Base-by-base conservation (phyloP, 2,329 filamentous ascomycete genomes). In the Diaporthe citri region DNA sequence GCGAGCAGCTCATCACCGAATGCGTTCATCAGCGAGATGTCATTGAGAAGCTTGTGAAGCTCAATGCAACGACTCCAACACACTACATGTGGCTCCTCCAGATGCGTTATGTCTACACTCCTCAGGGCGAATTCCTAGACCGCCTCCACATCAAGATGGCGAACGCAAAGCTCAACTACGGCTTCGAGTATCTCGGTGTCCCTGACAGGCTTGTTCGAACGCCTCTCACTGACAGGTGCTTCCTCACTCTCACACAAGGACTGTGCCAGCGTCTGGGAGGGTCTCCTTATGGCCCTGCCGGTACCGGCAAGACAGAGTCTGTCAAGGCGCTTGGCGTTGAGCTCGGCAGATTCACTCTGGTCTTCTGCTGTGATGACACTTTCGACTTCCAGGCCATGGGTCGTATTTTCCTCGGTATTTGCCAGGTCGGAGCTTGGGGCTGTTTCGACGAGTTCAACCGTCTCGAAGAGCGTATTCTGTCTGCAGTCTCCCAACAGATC, bases 371-470 rank as follows among this genome's bases (percentile, higher is more conserved):
- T 87, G 97, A 99, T 82, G 97, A 99, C 85, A 99, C 97, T 0
- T 99, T 99, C 81, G 97, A 99, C 84, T 99, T 98, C 88, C 97
- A 99, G 82, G 97, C 97, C 69, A 99, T 99, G 97, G 97, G 97
- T 20, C 95, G 97, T 79, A 99, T 99, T 80, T 99, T 99, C 90
- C 89, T 99, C 48, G 97, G 97, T 89, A 97, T 99, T 77, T 99
- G 97, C 83, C 97, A 99, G 84, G 97, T 99, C 64, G 97, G 97
- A 83, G 97, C 97, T 6, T 99, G 97, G 97, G 97, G 97, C 80
- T 99, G 97, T 87, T 99, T 99, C 84, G 97, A 99, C 82, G 97
- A 99, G 87, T 99, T 99, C 89, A 99, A 99, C 85, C 94, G 97
- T 90, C 89, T 99, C 28, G 97, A 99, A 81, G 97, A 99, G 86